Conservation (phyloP, 1,139 yeast genomes). For the Hyphopichia fennica region DNA sequence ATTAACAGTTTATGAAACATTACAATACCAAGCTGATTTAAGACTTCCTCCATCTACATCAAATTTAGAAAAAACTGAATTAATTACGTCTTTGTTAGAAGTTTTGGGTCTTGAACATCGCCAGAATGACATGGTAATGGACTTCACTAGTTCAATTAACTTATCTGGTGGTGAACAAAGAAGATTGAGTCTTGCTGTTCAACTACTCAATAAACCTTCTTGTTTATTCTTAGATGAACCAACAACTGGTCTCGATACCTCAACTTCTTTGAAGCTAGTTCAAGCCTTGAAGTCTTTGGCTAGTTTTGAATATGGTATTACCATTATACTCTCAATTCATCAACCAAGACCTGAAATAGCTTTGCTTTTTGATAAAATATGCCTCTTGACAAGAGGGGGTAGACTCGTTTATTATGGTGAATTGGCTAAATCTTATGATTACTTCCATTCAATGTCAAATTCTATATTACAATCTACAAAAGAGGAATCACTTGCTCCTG, state of each 20-base stretch:
- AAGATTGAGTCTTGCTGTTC: constrained; percentile 75
- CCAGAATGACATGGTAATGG: constrained; percentile 55
- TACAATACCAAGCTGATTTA: constrained; percentile 68
- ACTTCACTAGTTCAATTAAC: constrained; percentile 44
- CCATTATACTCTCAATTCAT: constrained; percentile 74
- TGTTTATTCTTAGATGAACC: constrained; percentile 83
- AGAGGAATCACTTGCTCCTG: constrained; percentile 6
- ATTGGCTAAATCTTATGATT: constrained; percentile 42
- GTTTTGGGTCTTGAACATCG: constrained; percentile 66
- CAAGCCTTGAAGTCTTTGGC: constrained; percentile 57
- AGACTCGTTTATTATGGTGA: constrained; percentile 60
- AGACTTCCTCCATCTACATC: constrained; percentile 49
- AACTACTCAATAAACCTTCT: constrained; percentile 73
- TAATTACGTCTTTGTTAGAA: constrained; percentile 59
- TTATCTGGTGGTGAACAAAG: constrained; percentile 87
- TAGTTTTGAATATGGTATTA: constrained; percentile 56
- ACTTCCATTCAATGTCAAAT: constrained; percentile 40
- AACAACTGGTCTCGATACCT: constrained; percentile 84
- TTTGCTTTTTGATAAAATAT: constrained; percentile 62
- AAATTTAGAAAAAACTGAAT: constrained; percentile 36
- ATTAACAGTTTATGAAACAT: constrained; percentile 69
- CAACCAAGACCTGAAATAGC: constrained; percentile 83
- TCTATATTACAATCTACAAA: not conserved
- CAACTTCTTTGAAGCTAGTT: constrained; percentile 68
- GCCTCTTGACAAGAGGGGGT: constrained; percentile 73